Percentiles rank a stretch among this genome's conserved stretches.
phyloP scores from a whole-genome alignment of 345 rosid species.

The Eucalyptus marginata region DNA sequence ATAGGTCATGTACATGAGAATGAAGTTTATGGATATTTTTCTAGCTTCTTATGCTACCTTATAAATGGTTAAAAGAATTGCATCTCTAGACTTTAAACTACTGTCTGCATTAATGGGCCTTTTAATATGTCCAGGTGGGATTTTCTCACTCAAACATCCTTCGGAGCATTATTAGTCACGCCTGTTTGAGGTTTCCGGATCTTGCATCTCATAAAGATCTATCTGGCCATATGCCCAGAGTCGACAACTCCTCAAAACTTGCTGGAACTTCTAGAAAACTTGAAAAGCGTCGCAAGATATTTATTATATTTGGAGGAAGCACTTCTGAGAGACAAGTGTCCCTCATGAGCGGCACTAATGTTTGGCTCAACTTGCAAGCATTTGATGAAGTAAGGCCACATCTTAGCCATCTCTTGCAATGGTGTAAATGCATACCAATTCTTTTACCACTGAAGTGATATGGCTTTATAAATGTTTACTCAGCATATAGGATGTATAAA shows the following conservation, averaged over 20 bases:
- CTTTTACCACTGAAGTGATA: neutral
- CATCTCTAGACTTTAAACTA: neutral
- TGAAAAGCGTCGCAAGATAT: constrained; percentile 34
- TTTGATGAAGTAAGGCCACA: constrained; percentile 58
- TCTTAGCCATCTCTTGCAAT: neutral
- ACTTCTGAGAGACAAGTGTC: constrained; percentile 98
- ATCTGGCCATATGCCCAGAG: constrained; percentile 24
- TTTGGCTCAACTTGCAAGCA: constrained; percentile 86
- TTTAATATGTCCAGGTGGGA: constrained; percentile 58
- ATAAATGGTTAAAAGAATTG: neutral
- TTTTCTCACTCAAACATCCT: constrained; percentile 91
- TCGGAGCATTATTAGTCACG: constrained; percentile 55
- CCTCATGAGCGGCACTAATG: constrained; percentile 93
- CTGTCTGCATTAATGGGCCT: neutral
- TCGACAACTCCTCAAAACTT: constrained; percentile 4
- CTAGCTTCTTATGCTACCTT: neutral
- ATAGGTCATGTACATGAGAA: neutral
- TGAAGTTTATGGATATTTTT: neutral
- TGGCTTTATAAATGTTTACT: neutral
- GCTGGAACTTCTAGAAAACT: constrained; percentile 9
- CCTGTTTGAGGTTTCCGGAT: constrained; percentile 70
- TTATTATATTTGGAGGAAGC: constrained; percentile 87
- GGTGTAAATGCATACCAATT: neutral
- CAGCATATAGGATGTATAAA: neutral
- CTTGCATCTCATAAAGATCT: constrained; percentile 28